Conservation (phyloP, 345 rosid species). For the Eucalyptus sp. region DNA sequence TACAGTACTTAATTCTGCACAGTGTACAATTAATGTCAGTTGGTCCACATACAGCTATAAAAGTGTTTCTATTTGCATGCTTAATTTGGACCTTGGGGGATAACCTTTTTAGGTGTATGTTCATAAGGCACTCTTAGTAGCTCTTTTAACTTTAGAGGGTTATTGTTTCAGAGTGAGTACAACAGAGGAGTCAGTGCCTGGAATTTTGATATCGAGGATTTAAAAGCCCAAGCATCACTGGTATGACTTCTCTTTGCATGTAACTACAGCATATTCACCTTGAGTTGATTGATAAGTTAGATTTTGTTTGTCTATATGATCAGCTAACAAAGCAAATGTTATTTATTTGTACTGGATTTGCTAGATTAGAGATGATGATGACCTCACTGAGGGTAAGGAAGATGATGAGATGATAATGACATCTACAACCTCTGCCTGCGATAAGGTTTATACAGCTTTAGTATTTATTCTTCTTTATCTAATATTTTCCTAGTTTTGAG, state of each 20-base stretch:
- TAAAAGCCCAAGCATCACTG: constrained; percentile 90
- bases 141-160: background rate
- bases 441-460: constrained; percentile 24
- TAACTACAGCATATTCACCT: background rate
- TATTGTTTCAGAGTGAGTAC: constrained; percentile 67
- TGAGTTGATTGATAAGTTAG: background rate
- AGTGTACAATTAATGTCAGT: background rate
- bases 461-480: background rate
- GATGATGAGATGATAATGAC: constrained; percentile 42
- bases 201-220: constrained; percentile 92
- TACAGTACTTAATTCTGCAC: background rate
- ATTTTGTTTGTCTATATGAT: background rate
- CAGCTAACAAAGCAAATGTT: background rate
- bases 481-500: background rate
- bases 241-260: constrained; percentile 24
- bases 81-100: background rate
- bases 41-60: background rate
- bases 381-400: constrained; percentile 34
- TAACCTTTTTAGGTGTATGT: background rate
- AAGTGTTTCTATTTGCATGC: background rate
- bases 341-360: background rate
- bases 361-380: constrained; percentile 69
- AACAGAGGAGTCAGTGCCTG: constrained; percentile 99
- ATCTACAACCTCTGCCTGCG: constrained; percentile 7
- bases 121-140: background rate